phyloP scores from a whole-genome alignment of 768 basidiomycete species.

The Fibroporia radiculosa region DNA sequence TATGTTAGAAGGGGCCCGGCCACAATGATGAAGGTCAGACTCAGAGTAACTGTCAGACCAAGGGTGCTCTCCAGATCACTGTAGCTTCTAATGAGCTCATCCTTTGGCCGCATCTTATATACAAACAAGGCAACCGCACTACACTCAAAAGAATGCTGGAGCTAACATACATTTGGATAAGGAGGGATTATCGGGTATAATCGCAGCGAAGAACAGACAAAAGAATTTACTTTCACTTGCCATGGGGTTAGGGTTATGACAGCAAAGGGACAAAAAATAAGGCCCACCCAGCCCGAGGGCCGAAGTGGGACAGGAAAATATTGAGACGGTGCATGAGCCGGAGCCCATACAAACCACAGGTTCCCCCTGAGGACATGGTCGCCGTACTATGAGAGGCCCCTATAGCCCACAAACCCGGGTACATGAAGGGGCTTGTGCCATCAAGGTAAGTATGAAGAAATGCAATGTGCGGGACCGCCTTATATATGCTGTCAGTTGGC shows the following conservation, averaged over 20 bases:
- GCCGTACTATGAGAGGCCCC: constrained; percentile 42
- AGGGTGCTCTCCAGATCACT: too few relatives aligned
- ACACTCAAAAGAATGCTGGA: too few relatives aligned
- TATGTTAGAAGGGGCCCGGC: too few relatives aligned
- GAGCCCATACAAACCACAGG: constrained; percentile 38
- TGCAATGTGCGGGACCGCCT: constrained; percentile 2
- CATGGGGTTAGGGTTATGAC: constrained; percentile 25
- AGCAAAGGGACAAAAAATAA: constrained; percentile 24
- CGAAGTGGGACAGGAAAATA: constrained; percentile 39
- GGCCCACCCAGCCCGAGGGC: constrained; percentile 49
- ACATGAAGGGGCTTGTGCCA: constrained; percentile 29
- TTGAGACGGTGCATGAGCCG: constrained; percentile 38
- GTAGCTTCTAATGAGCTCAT: too few relatives aligned
- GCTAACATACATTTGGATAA: too few relatives aligned
- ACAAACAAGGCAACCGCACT: too few relatives aligned
- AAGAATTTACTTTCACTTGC: too few relatives aligned
- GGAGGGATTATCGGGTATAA: too few relatives aligned
- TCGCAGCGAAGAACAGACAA: too few relatives aligned
- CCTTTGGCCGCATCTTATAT: too few relatives aligned
- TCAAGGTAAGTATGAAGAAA: constrained; percentile 29
- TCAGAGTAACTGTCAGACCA: too few relatives aligned
- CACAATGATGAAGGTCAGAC: too few relatives aligned
- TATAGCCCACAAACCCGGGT: constrained; percentile 28
- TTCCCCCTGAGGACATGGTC: constrained; percentile 45
- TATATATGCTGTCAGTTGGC: constrained; percentile 13